These are phyloP conservation scores for Peniophora sp. DNA, from an alignment of 1,284 basidiomycete species.

Conservation along the genomic window DNA sequence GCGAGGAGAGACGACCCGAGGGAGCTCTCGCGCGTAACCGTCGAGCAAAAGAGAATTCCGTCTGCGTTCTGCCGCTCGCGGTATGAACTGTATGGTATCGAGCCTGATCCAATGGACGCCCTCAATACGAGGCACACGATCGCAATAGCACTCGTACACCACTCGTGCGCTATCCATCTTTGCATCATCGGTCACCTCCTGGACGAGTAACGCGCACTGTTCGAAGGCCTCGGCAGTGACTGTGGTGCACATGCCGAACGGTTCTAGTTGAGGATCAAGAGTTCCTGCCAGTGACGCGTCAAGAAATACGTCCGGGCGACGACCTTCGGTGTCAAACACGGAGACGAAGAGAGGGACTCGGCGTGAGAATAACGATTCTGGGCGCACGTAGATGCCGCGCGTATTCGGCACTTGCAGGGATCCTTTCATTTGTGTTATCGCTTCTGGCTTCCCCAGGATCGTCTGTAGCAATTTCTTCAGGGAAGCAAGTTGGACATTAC, in stretches of 20 bases:
- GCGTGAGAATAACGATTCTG: background rate
- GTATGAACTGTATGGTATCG: conserved; percentile 30
- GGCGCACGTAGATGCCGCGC: background rate
- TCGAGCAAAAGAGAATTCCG: conserved; percentile 10
- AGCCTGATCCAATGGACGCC: conserved; percentile 21
- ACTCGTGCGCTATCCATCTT: conserved; percentile 17
- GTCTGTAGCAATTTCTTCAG: background rate
- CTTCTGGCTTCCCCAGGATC: background rate
- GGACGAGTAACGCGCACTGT: background rate
- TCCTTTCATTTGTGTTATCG: background rate
- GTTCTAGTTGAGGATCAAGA: background rate
- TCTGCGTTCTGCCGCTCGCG: conserved; percentile 15
- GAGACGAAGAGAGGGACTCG: background rate
- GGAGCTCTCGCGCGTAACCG: conserved; percentile 18
- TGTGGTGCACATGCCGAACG: background rate
- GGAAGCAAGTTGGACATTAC: background rate
- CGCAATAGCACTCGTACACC: conserved; percentile 26
- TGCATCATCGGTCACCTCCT: conserved; percentile 7
- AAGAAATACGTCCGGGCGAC: background rate
- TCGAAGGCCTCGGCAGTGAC: background rate
- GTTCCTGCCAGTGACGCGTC: background rate
- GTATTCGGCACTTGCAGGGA: background rate
- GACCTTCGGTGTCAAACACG: background rate
- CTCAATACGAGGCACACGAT: conserved; percentile 22
- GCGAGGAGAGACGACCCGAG: conserved; percentile 25